Percentiles rank a stretch among this genome's conserved stretches.
These are phyloP conservation scores for Arthrinium phaeospermum DNA, from an alignment of 2,329 filamentous ascomycete species.

Conservation along the genomic window DNA sequence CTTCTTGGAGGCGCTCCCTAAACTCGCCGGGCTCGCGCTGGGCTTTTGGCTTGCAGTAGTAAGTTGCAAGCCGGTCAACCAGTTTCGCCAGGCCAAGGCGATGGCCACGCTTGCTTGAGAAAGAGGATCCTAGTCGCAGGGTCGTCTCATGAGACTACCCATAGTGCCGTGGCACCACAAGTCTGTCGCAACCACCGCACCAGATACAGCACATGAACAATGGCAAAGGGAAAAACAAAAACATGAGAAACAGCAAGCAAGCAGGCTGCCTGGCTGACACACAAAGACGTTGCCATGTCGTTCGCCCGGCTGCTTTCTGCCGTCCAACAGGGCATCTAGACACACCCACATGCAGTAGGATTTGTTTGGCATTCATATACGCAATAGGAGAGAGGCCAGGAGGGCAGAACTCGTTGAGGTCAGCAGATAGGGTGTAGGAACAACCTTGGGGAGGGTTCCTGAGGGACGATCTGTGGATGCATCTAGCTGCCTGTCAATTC, in stretches of 20 bases:
- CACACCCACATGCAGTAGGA: background rate
- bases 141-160: conserved; percentile 6
- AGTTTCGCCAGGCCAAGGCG: background rate
- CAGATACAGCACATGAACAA: conserved; percentile 7
- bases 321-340: background rate
- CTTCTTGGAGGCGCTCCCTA: background rate
- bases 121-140: background rate
- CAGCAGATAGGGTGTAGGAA: background rate
- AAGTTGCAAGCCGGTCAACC: background rate
- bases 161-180: conserved; percentile 16
- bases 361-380: background rate
- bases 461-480: conserved; percentile 10
- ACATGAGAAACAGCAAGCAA: conserved; percentile 2
- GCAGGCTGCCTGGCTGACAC: conserved; percentile 9
- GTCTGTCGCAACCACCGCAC: conserved; percentile 16
- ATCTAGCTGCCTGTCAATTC: conserved; percentile 2
- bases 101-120: background rate
- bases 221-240: background rate
- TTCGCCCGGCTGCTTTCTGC: background rate
- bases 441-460: background rate
- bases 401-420: background rate
- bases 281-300: background rate
- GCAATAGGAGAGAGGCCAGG: background rate
- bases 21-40: background rate
- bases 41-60: background rate